These are phyloP conservation scores for Aspergillus versicolor DNA, from an alignment of 2,329 filamentous ascomycete genomes.

Conservation along the genomic window DNA sequence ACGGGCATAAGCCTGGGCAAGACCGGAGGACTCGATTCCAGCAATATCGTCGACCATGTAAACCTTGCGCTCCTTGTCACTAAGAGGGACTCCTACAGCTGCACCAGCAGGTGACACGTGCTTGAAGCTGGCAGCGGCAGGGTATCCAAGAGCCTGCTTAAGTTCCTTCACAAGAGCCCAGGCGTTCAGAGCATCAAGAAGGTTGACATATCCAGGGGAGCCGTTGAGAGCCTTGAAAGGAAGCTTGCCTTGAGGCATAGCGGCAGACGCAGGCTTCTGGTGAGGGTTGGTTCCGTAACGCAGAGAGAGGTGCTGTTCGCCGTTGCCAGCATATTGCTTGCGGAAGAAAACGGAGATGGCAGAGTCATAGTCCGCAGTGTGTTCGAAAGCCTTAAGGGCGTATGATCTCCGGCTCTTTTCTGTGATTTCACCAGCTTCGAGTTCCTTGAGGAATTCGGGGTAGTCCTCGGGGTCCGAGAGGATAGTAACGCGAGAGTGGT, in stretches of 20 bases:
- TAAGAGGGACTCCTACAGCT: constrained; percentile 86
- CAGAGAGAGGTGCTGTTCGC: constrained; percentile 77
- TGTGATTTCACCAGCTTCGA: constrained; percentile 80
- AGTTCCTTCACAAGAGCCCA: constrained; percentile 98
- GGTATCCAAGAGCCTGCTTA: constrained; percentile 79
- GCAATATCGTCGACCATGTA: constrained; percentile 98
- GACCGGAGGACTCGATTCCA: constrained; percentile 77
- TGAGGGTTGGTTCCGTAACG: constrained; percentile 97
- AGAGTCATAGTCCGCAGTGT: constrained; percentile 93
- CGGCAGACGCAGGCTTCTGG: constrained; percentile 93
- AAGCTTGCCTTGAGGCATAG: constrained; percentile 67
- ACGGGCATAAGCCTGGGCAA: constrained; percentile 94
- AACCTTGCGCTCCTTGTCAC: constrained; percentile 85
- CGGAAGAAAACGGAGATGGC: constrained; percentile 97
- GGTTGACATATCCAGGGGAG: constrained; percentile 93
- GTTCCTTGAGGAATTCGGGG: constrained; percentile 86
- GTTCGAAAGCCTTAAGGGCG: constrained; percentile 96
- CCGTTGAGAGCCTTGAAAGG: constrained; percentile 95
- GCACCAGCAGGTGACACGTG: constrained; percentile 96
- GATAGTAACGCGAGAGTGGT: constrained; percentile 92
- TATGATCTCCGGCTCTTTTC: constrained; percentile 83
- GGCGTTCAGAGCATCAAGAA: constrained; percentile 92
- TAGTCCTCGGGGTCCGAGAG: constrained; percentile 94
- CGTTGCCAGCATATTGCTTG: constrained; percentile 88
- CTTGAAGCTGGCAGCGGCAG: constrained; percentile 97